Base-by-base conservation (phyloP, 2,329 filamentous ascomycete genomes). In the Rhexocercosporidium sp. region DNA sequence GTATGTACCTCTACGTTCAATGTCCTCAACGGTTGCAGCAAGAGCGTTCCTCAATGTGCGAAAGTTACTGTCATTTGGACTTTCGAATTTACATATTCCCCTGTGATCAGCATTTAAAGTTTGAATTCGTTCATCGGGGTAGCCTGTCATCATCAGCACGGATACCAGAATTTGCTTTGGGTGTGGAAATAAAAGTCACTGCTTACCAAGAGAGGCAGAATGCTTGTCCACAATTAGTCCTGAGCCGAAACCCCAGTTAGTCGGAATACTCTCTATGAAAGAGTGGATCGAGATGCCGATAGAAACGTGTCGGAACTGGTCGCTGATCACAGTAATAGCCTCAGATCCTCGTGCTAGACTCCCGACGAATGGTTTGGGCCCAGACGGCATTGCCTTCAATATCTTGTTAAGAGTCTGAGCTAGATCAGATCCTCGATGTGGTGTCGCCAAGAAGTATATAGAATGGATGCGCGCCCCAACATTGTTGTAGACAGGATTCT, bases 361-460 rank as follows among this genome's bases (percentile, higher is more conserved):
- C 1, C 59, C 39, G 9, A 78, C 67, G 54, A 71, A 79, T 8
- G 71, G 31, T n/a, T 70, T 72, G 0, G 73, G 16, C 14, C 8
- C 27, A 8, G 37, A 41, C 1, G 27, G 29, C 2, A 64, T 16
- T n/a, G n/a, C n/a, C 5, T 47, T 7, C 14, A 74, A 62, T 41
- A 73, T 65, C 9, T 66, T 47, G 16, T 20, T 65, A 18, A 75
- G 60, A 14, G 49, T 18, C 20, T 64, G 27, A 3, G 71, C 71
- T 0, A 53, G 56, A 62, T 71, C 64, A 1, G 70, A 69, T 2
- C 73, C 73, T 12, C 65, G 39, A 60, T 80, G 79, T 0, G 79
- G 78, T 3, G 78, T 79, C 1, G 77, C 77, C 8, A 80, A 71
- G 66, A 80, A 80, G 68, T 76, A 75, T 7, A 80, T 76, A 41